Percentiles rank a stretch among this genome's conserved stretches.
Evolutionary conservation across 2,329 filamentous ascomycete genomes (phyloP).

Genomic region (Blastomyces silverae): DNA sequence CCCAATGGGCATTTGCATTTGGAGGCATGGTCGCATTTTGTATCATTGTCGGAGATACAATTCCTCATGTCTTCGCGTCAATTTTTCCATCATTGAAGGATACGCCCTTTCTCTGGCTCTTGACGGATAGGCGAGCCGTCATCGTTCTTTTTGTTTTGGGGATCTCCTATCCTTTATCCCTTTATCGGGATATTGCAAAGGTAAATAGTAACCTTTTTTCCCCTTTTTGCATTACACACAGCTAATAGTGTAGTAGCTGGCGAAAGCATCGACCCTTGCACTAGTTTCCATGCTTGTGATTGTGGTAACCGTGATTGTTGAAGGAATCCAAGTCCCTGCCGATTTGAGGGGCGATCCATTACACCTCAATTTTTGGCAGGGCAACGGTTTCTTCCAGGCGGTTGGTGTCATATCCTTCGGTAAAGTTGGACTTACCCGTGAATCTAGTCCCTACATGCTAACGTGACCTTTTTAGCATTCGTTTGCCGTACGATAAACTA

Average conservation of each 20-base stretch:
- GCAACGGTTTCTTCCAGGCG: conserved; percentile 84
- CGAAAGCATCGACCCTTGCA: conserved; percentile 90
- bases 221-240: conserved; percentile 9
- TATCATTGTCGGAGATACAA: conserved; percentile 93
- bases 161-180: conserved; percentile 80
- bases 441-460: conserved; percentile 25
- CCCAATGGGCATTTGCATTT: conserved; percentile 98
- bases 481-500: conserved; percentile 52
- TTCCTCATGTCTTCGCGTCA: conserved; percentile 79
- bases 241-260: conserved; percentile 56
- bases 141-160: conserved; percentile 84
- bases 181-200: conserved; percentile 97
- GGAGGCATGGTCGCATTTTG: conserved; percentile 98
- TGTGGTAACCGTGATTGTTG: conserved; percentile 75
- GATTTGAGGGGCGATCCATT: conserved; percentile 66
- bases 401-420: conserved; percentile 98
- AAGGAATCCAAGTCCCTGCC: conserved; percentile 66
- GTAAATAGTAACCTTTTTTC: conserved; percentile 45
- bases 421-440: conserved; percentile 40
- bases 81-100: conserved; percentile 68
- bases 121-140: conserved; percentile 72
- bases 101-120: conserved; percentile 70
- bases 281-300: conserved; percentile 91
- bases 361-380: conserved; percentile 62
- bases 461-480: conserved; percentile 46